Conservation (phyloP, 768 basidiomycete species). For the Russula foetens region DNA sequence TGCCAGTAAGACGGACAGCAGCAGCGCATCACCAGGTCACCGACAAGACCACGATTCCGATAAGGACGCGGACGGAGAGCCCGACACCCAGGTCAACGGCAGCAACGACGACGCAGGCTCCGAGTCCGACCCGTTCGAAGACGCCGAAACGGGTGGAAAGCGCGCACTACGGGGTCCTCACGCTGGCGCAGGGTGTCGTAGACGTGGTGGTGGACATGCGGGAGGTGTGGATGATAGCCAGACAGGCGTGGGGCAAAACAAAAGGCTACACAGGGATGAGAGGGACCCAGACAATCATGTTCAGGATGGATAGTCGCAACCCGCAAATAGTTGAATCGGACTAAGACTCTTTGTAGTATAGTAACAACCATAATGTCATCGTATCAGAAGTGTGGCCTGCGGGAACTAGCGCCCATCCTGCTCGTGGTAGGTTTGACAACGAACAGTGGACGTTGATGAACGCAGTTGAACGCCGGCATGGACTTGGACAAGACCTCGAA, state of each 20-base stretch:
- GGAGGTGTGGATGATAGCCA: background rate
- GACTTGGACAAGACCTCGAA: too few species aligned
- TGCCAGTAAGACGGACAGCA: background rate
- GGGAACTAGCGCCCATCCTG: too few species aligned
- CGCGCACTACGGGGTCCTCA: background rate
- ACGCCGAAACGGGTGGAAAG: background rate
- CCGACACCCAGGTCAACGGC: background rate
- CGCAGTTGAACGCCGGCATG: too few species aligned
- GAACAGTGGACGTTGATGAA: too few species aligned
- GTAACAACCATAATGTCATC: too few species aligned
- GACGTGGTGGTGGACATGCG: background rate
- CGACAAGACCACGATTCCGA: background rate
- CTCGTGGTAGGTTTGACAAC: too few species aligned
- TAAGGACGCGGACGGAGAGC: background rate
- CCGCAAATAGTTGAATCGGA: too few species aligned
- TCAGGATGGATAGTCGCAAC: background rate
- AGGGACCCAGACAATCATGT: background rate
- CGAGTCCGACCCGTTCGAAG: slow-evolving; percentile 16
- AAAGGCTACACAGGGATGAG: background rate
- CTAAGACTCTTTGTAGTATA: too few species aligned
- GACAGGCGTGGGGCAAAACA: background rate
- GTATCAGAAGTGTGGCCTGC: too few species aligned
- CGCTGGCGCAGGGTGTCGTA: background rate
- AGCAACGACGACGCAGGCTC: background rate
- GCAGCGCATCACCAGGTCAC: background rate